phyloP scores from a whole-genome alignment of 2,329 filamentous ascomycete species.

The Moelleriella libera region DNA sequence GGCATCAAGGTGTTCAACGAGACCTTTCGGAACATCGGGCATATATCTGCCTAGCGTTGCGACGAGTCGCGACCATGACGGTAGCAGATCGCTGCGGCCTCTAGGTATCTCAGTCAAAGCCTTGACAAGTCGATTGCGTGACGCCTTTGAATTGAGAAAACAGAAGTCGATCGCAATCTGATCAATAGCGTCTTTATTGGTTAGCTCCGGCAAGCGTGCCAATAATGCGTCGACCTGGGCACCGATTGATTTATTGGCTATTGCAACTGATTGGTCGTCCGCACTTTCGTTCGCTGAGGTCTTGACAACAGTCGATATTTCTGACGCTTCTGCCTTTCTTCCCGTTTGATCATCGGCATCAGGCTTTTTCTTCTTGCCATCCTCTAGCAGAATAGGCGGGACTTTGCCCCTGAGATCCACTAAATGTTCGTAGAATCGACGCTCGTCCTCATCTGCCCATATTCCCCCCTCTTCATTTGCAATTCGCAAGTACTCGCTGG shows the following conservation, averaged over 20 bases:
- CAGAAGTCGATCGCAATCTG: slow-evolving; percentile 93
- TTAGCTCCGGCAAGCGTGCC: slow-evolving; percentile 76
- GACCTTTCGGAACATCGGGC: slow-evolving; percentile 80
- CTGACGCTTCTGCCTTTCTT: slow-evolving; percentile 47
- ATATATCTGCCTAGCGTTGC: slow-evolving; percentile 90
- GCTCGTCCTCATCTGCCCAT: slow-evolving; percentile 97
- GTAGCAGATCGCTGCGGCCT: slow-evolving; percentile 79
- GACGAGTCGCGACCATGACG: slow-evolving; percentile 81
- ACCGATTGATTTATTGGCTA: slow-evolving; percentile 94
- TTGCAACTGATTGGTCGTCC: slow-evolving; percentile 84
- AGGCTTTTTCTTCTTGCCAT: slow-evolving; percentile 83
- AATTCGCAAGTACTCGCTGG: slow-evolving; percentile 81
- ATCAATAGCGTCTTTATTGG: slow-evolving; percentile 82
- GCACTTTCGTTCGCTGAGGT: slow-evolving; percentile 27
- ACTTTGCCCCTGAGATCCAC: slow-evolving; percentile 94
- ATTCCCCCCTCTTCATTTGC: slow-evolving; percentile 86
- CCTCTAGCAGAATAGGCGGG: slow-evolving; percentile 82
- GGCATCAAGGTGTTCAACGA: slow-evolving; percentile 86
- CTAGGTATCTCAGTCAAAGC: slow-evolving; percentile 90
- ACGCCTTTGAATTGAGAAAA: slow-evolving; percentile 96
- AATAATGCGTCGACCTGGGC: slow-evolving; percentile 90
- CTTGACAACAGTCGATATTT: slow-evolving; percentile 40
- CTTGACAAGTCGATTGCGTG: slow-evolving; percentile 85
- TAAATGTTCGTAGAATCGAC: slow-evolving; percentile 94
- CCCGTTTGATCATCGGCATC: slow-evolving; percentile 72